Evolutionary conservation across 345 rosid species (phyloP).

Genomic region (Ceriops tagal): DNA sequence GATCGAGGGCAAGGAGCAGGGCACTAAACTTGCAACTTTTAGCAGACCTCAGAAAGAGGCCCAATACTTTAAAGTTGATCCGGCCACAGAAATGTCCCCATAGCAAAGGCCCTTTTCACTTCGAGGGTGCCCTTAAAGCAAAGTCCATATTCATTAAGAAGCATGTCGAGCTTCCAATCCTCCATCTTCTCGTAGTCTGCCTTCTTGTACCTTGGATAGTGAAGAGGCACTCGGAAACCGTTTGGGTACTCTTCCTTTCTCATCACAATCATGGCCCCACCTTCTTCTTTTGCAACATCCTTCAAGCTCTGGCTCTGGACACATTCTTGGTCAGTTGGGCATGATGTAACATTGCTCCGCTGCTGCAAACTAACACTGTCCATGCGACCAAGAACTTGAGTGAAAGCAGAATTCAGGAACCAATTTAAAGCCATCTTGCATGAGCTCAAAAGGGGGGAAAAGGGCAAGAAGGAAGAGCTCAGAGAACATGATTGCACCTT

Average conservation of each 20-base stretch:
- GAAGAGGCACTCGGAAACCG: conserved; percentile 57
- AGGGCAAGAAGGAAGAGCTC: background rate
- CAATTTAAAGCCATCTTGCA: conserved; percentile 34
- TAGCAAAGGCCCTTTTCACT: conserved; percentile 50
- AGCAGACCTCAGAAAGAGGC: background rate
- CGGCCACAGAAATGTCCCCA: conserved; percentile 52
- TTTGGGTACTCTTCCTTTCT: conserved; percentile 32
- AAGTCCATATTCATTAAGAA: conserved; percentile 49
- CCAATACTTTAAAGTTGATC: conserved; percentile 29
- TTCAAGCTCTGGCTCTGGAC: conserved; percentile 5
- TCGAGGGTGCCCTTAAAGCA: conserved; percentile 33
- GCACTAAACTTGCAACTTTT: background rate
- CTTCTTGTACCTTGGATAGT: conserved; percentile 46
- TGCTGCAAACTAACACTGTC: background rate
- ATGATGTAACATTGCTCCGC: background rate
- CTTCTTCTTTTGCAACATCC: background rate
- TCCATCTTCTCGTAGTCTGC: conserved; percentile 55
- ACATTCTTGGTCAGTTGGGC: background rate
- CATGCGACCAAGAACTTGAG: conserved; percentile 33
- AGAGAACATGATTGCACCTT: background rate
- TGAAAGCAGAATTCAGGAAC: conserved; percentile 27
- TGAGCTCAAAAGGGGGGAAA: background rate
- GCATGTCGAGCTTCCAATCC: conserved; percentile 47
- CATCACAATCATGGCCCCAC: conserved; percentile 1
- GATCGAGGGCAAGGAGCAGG: background rate